A percentile compares a stretch with the other conserved stretches of the same genome.
Evolutionary conservation across 441 rosid genomes (phyloP).

Genomic region (Mallotus japonicus): DNA sequence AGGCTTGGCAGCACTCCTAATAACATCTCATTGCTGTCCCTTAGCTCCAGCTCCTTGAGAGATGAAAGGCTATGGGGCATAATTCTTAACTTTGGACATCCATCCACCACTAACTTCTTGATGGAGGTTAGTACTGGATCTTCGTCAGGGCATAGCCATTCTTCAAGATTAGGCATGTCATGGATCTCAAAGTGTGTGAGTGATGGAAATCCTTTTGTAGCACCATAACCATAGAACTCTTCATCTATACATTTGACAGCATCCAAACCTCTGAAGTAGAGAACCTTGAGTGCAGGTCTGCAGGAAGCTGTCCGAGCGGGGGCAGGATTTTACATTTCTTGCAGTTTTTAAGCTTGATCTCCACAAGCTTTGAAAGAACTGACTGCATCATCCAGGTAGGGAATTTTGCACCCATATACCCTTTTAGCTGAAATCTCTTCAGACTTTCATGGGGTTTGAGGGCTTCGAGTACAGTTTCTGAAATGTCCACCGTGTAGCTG

Average conservation of each 20-base stretch:
- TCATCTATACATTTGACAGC: constrained; percentile 15
- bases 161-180: constrained; percentile 8
- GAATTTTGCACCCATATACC: constrained; percentile 12
- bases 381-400: constrained; percentile 19
- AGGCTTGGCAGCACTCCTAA: constrained; percentile 5
- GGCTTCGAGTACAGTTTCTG: constrained; percentile 17
- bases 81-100: constrained; percentile 5
- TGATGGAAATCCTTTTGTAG: neutral
- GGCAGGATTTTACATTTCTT: constrained; percentile 20
- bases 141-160: neutral
- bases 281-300: constrained; percentile 9
- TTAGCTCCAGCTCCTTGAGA: constrained; percentile 4
- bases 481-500: neutral
- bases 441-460: constrained; percentile 22
- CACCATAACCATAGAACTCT: constrained; percentile 18
- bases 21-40: constrained; percentile 6
- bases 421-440: constrained; percentile 20
- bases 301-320: constrained; percentile 24
- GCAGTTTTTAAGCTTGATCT: constrained; percentile 16
- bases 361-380: constrained; percentile 16
- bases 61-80: constrained; percentile 7
- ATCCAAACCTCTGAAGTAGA: constrained; percentile 27
- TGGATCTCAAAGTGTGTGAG: neutral
- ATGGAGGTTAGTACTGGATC: neutral
- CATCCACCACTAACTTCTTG: neutral